Base-by-base conservation (phyloP, 2,329 filamentous ascomycete genomes). In the Cladosporium velox region DNA sequence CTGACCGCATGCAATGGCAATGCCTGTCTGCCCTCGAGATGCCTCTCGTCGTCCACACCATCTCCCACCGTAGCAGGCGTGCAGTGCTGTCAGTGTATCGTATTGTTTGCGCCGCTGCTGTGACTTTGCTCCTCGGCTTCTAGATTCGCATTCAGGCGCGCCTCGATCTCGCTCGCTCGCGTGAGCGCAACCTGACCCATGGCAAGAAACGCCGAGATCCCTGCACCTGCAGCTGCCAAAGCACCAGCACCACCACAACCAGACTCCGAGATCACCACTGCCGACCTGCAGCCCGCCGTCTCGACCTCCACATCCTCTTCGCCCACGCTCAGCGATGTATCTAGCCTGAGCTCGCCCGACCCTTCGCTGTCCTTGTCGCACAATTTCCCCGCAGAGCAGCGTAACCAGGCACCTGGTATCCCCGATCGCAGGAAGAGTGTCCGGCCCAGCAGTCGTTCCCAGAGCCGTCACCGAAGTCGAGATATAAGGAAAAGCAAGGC, bases 371-470 rank as follows among this genome's bases (percentile, higher is more conserved):
- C 47, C 24, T 44, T 63, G 49, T 63, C 60, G 11, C 49, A 44
- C 28, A 30, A 54, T 12, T 55, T 14, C 28, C 49, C 47, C 26
- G 49, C 32, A 6, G 61, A 64, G 14, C 61, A 64, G 24, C 49
- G 61, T 15, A 75, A 75, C 55, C 71, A 73, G 34, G 73, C 72
- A 18, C 73, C 73, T 52, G 73, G 73, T 32, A 74, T 75, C 35
- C 70, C 71, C 21, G 72, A 74, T 51, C 67, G 73, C 21, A 64
- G 72, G 28, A 72, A 71, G 64, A 70, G 67, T 35, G 65, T 69
- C 24, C 67, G 71, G 11, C 69, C 69, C 28, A 60, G 26, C 44
- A 60, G 64, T 59, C 55, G 55, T 44, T 64, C 61, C 18, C 61
- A 64, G 32, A 64, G 61, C 51, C 60, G 60, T 3, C 62, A 51